Evolutionary conservation across 179 eudicot species (phyloP).

Genomic region (Sideroxylon spinosum): DNA sequence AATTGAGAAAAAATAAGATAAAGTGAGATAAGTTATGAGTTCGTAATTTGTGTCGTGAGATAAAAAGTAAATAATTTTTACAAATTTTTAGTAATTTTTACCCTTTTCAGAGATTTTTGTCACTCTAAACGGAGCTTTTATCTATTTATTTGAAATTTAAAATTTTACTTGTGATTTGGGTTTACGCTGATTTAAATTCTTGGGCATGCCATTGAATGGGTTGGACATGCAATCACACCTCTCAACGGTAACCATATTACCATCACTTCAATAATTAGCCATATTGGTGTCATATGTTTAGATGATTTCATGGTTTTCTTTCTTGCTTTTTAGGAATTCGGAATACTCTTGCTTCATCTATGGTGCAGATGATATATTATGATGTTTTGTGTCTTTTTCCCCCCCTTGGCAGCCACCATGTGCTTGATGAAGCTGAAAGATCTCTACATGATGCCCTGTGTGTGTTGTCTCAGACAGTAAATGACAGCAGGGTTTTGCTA

Average conservation of each 20-base stretch:
- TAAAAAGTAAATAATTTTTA: too few species aligned
- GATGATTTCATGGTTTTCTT: not conserved
- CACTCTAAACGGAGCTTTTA: too few species aligned
- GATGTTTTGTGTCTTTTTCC: not conserved
- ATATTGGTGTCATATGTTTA: not conserved
- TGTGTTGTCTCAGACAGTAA: constrained; percentile 92
- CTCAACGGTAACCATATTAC: not conserved
- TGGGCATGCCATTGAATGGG: too few species aligned
- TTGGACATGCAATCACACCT: constrained; percentile 2
- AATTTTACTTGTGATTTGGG: too few species aligned
- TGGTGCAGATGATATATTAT: not conserved
- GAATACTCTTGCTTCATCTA: not conserved
- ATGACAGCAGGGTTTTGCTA: constrained; percentile 82
- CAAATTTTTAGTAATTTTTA: too few species aligned
- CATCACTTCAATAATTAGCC: not conserved
- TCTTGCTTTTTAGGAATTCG: not conserved
- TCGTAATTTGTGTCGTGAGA: too few species aligned
- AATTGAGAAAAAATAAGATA: too few species aligned
- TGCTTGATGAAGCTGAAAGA: constrained; percentile 97
- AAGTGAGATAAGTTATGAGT: too few species aligned
- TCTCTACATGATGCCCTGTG: constrained; percentile 96
- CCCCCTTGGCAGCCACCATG: constrained; percentile 63
- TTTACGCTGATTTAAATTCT: too few species aligned
- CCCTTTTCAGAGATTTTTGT: too few species aligned
- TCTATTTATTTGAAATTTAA: too few species aligned